These are phyloP conservation scores for Cerioporus squamosus DNA, from an alignment of 1,284 basidiomycete genomes.

Conservation along the genomic window DNA sequence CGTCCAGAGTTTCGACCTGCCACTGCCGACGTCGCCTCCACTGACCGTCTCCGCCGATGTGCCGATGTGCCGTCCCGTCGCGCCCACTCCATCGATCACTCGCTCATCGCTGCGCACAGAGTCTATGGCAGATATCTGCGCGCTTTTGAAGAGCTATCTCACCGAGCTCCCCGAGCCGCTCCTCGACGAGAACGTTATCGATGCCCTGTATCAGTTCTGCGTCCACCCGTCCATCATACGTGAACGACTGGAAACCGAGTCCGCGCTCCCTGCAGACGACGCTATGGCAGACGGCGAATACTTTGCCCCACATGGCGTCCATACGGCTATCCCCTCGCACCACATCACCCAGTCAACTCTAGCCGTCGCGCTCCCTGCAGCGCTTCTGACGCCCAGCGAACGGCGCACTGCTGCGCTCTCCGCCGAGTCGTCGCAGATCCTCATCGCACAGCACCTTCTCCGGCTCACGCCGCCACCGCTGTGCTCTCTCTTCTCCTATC, in stretches of 20 bases:
- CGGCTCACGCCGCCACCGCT: constrained; percentile 62
- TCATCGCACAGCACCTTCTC: constrained; percentile 56
- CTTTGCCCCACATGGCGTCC: too few species aligned
- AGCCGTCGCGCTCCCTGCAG: neutral
- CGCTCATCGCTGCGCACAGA: constrained; percentile 48
- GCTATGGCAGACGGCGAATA: too few species aligned
- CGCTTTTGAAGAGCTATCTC: constrained; percentile 61
- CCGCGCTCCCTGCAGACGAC: too few species aligned
- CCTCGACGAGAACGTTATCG: constrained; percentile 46
- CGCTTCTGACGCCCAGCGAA: constrained; percentile 16
- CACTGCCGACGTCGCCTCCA: constrained; percentile 18
- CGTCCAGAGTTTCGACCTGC: constrained; percentile 40
- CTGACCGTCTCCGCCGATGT: constrained; percentile 10
- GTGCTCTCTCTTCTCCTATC: constrained; percentile 63
- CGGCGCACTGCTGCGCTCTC: neutral
- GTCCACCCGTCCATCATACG: constrained; percentile 46
- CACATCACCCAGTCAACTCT: too few species aligned
- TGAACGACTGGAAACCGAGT: constrained; percentile 29
- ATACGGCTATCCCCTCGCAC: neutral
- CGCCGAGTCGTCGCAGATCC: constrained; percentile 41
- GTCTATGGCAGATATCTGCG: constrained; percentile 60
- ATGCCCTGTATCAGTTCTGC: constrained; percentile 56
- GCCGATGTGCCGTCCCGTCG: constrained; percentile 12
- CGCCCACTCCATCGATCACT: constrained; percentile 11
- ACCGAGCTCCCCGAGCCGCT: constrained; percentile 58